Evolutionary conservation across 2,329 filamentous ascomycete genomes (phyloP), one percentile per base, ranked within the genome.

Genomic region (Aspergillus texensis): DNA sequence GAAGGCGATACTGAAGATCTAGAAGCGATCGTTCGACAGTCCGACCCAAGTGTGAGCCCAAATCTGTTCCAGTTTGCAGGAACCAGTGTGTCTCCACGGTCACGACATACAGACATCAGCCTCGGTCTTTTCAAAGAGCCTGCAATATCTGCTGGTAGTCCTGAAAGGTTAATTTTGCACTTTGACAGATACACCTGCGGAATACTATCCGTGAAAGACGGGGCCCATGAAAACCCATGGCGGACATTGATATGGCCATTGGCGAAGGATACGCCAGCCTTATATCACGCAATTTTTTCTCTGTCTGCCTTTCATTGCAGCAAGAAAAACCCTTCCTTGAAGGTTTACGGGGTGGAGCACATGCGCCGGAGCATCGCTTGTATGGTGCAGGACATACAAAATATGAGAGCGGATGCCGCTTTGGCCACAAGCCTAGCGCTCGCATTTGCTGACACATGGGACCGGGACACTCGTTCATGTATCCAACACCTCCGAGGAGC

Each of bases 371-470:
- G 88, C 58, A 85, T 91, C 64, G 81, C 83, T 46, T 83, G 81
- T 60, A 81, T 91, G 53, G 83, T 84, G 30, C 82, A 82, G 24
- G 85, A 86, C 24, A 83, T 91, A n/a, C 80, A 83, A 55, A 86
- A 84, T 64, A 91, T 91, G 84, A 82, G 83, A 28, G 82, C 85
- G 9, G 88, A 91, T 69, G 85, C 86, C 39, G 88, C 88, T 16
- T 82, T 92, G 48, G 89, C 89, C 4, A 91, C 89, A n/a, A 90
- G 88, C 0, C 78, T 92, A 9, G 86, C 87, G 1, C 80, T 91
- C 12, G 88, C 88, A 5, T 91, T 91, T 71, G 86, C 88, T 1
- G 89, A 91, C 70, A 88, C 88, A 0, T 92, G 89, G 88, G 89
- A 91, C 70, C 84, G 86, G 64, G 87, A 90, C 67, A 89, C 88